Conservation (phyloP, 306 rosid genomes). For the Acacia melanoxylon region DNA sequence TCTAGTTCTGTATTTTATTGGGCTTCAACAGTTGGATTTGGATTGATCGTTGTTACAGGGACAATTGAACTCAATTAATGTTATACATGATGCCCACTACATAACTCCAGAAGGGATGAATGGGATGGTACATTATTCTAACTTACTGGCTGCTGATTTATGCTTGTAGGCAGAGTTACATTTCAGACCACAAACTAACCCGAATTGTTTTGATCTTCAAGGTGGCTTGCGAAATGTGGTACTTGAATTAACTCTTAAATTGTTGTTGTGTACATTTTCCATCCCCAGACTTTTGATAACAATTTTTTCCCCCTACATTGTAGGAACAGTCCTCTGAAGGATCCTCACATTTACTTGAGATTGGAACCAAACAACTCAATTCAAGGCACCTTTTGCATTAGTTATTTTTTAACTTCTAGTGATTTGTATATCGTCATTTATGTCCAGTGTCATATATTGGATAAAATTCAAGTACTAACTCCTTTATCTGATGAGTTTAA, state of each 20-base stretch:
- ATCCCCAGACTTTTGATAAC: not conserved
- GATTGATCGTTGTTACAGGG: constrained; percentile 34
- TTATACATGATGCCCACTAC: constrained; percentile 39
- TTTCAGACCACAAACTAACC: constrained; percentile 37
- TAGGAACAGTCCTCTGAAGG: constrained; percentile 46
- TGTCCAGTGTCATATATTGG: not conserved
- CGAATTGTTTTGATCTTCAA: constrained; percentile 33
- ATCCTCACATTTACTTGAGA: constrained; percentile 37
- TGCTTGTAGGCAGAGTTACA: constrained; percentile 49
- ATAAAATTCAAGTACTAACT: not conserved
- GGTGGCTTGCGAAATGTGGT: constrained; percentile 41
- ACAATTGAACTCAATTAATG: constrained; percentile 44
- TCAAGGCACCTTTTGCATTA: constrained; percentile 33
- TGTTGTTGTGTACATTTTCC: not conserved
- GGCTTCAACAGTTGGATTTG: constrained; percentile 8
- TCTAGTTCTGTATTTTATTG: not conserved
- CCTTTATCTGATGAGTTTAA: not conserved
- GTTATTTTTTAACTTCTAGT: not conserved
- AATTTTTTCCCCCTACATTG: constrained; percentile 18
- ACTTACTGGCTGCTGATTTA: not conserved
- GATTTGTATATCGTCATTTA: constrained; percentile 2
- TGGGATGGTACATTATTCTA: constrained; percentile 43
- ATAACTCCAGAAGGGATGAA: constrained; percentile 41
- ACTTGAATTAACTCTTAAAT: not conserved
- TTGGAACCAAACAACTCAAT: constrained; percentile 33